Evolutionary conservation across 495 filamentous ascomycete genomes (phyloP), one percentile per base, ranked within the genome.

Genomic region (Penicillium cataractarum): DNA sequence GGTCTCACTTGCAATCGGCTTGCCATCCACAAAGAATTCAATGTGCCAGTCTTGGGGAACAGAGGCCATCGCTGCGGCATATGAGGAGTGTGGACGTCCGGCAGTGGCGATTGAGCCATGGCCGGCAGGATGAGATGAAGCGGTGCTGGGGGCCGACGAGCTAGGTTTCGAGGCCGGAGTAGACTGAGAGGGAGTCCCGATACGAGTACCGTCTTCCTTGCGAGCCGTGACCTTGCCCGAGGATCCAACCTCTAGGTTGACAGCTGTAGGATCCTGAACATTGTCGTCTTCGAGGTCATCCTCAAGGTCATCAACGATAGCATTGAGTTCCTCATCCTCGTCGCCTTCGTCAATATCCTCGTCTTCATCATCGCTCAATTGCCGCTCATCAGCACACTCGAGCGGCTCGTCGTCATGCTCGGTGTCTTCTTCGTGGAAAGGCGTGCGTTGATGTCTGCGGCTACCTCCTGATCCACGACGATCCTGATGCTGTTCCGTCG

Each of bases 31-130:
- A 65, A 86, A 96, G 75, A 99, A 99, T 68, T 98, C 92, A 44
- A 99, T 91, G 67, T 99, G 95, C 96, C 96, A 99, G 70, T 98
- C 95, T 61, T 93, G 89, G n/a, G 93, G 92, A 5, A 85, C 64
- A 1, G 80, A 78, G 8, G 78, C 78, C 65, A 95, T 85, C 6
- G 92, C 92, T 37, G 90, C 91, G 17, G 92, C 90, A 70, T 97
- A 97, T 0, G 92, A 94, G 17, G 86, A 78, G 24, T 84, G 75
- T 12, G 85, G 73, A 27, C 82, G 77, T 50, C 78, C 72, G 59
- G 82, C 73, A 71, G 79, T 66, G 62, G 80, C 67, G 44, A 81
- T 61, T 12, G 80, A 78, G 42, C 64, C 64, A 81, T 60, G 62
- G 65, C 65, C 79, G 65, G 44, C 72, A 49, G 65, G 76, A 60